A percentile compares a stretch with the other conserved stretches of the same genome.
Evolutionary conservation across 345 rosid species (phyloP).

Genomic region (Isatis tinctoria): DNA sequence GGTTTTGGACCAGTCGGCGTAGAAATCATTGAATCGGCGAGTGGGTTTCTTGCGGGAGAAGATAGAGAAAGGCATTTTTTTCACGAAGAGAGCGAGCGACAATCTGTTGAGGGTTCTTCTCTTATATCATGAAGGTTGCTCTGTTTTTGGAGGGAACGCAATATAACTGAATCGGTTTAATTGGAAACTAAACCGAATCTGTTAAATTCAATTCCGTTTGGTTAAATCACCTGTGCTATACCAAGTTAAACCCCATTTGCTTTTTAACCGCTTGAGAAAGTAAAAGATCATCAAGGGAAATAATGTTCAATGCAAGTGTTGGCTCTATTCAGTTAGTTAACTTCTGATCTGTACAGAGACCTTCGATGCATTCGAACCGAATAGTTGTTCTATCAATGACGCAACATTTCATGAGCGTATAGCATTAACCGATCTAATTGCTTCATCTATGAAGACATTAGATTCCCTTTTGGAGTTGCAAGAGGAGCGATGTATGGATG

Average conservation of each 20-base stretch:
- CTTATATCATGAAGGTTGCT: background rate
- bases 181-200: background rate
- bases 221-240: background rate
- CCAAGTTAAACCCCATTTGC: background rate
- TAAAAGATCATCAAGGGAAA: background rate
- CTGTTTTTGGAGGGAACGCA: slow-evolving; percentile 2
- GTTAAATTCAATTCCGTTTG: background rate
- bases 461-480: slow-evolving; percentile 66
- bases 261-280: background rate
- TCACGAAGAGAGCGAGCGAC: too few species aligned
- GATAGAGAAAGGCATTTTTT: slow-evolving; percentile 46
- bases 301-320: too few species aligned
- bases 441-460: slow-evolving; percentile 62
- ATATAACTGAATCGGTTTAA: background rate
- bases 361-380: too few species aligned
- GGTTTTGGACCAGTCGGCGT: slow-evolving; percentile 59
- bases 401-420: too few species aligned
- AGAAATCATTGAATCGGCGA: slow-evolving; percentile 54
- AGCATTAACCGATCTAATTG: slow-evolving; percentile 38
- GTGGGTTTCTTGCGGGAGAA: slow-evolving; percentile 52
- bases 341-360: too few species aligned
- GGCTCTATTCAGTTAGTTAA: background rate
- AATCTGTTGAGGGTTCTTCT: background rate
- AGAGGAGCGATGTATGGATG: slow-evolving; percentile 59
- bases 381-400: too few species aligned